phyloP scores from a whole-genome alignment of 495 filamentous ascomycete genomes.

The Penicillium turbatum region DNA sequence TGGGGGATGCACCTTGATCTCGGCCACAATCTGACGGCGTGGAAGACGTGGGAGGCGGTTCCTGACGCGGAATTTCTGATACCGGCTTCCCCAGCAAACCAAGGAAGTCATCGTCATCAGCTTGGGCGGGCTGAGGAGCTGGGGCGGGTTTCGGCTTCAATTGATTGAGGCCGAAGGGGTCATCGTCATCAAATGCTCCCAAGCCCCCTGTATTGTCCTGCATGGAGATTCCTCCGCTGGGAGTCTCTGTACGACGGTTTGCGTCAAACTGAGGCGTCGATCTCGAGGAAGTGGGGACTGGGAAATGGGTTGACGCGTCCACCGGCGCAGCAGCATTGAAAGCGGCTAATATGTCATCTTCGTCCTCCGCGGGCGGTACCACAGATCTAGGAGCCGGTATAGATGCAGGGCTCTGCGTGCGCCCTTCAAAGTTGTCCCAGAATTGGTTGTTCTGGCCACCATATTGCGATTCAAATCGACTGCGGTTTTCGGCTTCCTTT shows the following conservation, averaged over 20 bases:
- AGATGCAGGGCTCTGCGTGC: conserved; percentile 35
- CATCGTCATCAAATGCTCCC: conserved; percentile 54
- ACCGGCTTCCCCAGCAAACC: conserved; percentile 84
- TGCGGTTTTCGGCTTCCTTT: conserved; percentile 68
- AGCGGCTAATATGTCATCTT: conserved; percentile 60
- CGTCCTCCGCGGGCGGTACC: conserved; percentile 38
- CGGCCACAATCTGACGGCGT: conserved; percentile 44
- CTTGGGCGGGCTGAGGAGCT: conserved; percentile 33
- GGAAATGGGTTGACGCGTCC: conserved; percentile 58
- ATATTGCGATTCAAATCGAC: conserved; percentile 67
- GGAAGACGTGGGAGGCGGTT: conserved; percentile 33
- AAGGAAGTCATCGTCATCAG: conserved; percentile 77
- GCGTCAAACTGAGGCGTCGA: conserved; percentile 27
- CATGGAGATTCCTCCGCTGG: conserved; percentile 23
- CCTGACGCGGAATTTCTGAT: conserved; percentile 60
- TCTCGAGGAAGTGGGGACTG: conserved; percentile 37
- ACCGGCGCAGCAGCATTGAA: conserved; percentile 59
- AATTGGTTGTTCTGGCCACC: conserved; percentile 60
- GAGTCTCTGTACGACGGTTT: conserved; percentile 13
- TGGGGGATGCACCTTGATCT: conserved; percentile 35
- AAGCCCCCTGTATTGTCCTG: conserved; percentile 19
- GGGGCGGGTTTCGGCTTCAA: conserved; percentile 46
- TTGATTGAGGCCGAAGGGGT: conserved; percentile 82
- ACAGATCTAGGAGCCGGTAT: conserved; percentile 51
- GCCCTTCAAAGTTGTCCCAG: conserved; percentile 61